phyloP scores from a whole-genome alignment of 2,329 filamentous ascomycete species.

The Sclerotinia subarctica region DNA sequence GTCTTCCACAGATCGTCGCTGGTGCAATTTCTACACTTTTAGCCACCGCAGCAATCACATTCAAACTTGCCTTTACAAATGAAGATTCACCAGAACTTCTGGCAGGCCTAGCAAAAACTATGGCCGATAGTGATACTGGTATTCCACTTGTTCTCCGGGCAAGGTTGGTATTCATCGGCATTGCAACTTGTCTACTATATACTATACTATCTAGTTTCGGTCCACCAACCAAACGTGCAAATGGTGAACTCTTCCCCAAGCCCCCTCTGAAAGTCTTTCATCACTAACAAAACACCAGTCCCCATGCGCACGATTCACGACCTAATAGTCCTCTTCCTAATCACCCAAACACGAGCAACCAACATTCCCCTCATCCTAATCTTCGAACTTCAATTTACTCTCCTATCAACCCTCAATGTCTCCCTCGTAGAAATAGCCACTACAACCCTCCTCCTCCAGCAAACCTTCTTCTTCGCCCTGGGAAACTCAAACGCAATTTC shows the following conservation, averaged over 20 bases:
- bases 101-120: conserved; percentile 40
- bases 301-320: conserved; percentile 56
- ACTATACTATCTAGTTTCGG: conserved; percentile 46
- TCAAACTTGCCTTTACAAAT: conserved; percentile 86
- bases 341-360: conserved; percentile 80
- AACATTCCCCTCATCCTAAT: conserved; percentile 84
- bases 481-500: conserved; percentile 94
- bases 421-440: conserved; percentile 59
- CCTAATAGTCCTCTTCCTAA: conserved; percentile 71
- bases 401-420: conserved; percentile 48
- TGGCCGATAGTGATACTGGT: conserved; percentile 31
- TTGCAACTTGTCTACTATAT: conserved; percentile 40
- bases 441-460: conserved; percentile 72
- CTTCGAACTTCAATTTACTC: conserved; percentile 61
- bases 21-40: conserved; percentile 42
- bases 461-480: conserved; percentile 82
- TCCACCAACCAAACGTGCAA: conserved; percentile 24
- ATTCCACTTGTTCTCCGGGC: conserved; percentile 38
- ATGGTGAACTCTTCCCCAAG: conserved; percentile 26
- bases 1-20: conserved; percentile 34
- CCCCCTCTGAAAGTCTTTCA: background rate
- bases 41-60: conserved; percentile 62
- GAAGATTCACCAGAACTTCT: conserved; percentile 86
- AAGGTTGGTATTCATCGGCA: conserved; percentile 48
- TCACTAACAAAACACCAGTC: conserved; percentile 26